Conservation (phyloP, 495 filamentous ascomycete genomes). For the Diplogelasinospora grovesii region DNA sequence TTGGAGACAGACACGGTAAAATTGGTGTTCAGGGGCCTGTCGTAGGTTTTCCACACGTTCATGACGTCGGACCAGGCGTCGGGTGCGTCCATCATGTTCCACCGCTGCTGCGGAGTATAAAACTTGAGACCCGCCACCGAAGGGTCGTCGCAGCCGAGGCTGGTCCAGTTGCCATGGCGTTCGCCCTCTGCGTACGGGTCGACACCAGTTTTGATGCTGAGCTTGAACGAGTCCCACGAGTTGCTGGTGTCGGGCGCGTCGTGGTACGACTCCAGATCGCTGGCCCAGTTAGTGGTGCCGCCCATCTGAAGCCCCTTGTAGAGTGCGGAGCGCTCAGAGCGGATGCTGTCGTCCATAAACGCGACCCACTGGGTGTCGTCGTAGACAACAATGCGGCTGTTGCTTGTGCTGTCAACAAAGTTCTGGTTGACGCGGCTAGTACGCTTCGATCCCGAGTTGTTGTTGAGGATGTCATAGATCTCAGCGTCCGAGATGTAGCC, state of each 20-base stretch:
- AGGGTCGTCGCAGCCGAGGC: slow-evolving; percentile 12
- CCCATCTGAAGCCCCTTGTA: slow-evolving; percentile 25
- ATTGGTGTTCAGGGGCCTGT: slow-evolving; percentile 19
- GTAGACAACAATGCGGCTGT: slow-evolving; percentile 38
- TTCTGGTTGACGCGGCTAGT: slow-evolving; percentile 1
- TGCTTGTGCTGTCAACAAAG: slow-evolving; percentile 12
- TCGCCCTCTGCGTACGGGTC: slow-evolving; percentile 5
- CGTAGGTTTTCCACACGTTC: slow-evolving; percentile 7
- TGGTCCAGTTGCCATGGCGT: slow-evolving; percentile 19
- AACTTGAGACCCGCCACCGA: not conserved
- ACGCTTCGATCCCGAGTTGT: slow-evolving; percentile 2
- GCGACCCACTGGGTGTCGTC: slow-evolving; percentile 35
- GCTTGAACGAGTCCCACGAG: slow-evolving; percentile 7
- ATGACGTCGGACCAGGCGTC: slow-evolving; percentile 20
- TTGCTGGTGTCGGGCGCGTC: not conserved
- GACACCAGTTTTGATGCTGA: not conserved
- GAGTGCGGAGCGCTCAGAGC: slow-evolving; percentile 6
- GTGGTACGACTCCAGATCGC: slow-evolving; percentile 22
- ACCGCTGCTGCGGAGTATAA: slow-evolving; percentile 10
- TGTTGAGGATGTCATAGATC: slow-evolving; percentile 23
- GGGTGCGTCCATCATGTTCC: slow-evolving; percentile 16
- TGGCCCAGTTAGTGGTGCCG: slow-evolving; percentile 38
- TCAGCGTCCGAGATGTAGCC: slow-evolving; percentile 32
- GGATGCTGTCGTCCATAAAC: slow-evolving; percentile 32
- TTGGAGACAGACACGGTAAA: no score